phyloP scores from a whole-genome alignment of 768 basidiomycete genomes.

The Lactarius hengduanensis region DNA sequence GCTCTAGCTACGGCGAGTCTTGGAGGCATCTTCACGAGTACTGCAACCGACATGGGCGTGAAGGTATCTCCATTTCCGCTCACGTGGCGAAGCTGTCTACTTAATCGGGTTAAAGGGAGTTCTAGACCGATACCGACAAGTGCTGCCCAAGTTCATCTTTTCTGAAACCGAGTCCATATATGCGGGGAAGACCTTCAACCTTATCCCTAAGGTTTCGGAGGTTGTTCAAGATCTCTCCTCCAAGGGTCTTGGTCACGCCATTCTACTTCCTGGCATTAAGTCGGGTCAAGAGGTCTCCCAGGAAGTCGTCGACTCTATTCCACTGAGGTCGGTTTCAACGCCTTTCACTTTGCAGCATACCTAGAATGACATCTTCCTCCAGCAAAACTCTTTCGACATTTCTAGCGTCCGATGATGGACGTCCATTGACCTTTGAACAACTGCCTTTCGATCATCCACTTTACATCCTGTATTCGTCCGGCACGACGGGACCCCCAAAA shows the following conservation, averaged over 20 bases:
- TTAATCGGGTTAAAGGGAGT: constrained; percentile 41
- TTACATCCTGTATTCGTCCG: constrained; percentile 83
- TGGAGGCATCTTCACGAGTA: constrained; percentile 68
- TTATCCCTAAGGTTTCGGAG: constrained; percentile 52
- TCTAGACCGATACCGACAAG: constrained; percentile 65
- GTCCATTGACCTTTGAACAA: constrained; percentile 62
- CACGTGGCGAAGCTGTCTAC: neutral
- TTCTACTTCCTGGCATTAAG: constrained; percentile 59
- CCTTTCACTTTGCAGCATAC: neutral
- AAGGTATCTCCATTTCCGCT: constrained; percentile 38
- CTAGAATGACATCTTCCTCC: neutral
- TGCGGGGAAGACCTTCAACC: constrained; percentile 55
- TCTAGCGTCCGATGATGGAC: constrained; percentile 47
- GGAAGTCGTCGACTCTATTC: constrained; percentile 23
- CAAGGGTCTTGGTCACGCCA: constrained; percentile 49
- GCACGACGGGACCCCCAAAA: constrained; percentile 84
- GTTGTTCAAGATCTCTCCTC: constrained; percentile 50
- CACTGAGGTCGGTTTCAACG: constrained; percentile 32
- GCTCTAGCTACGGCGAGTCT: constrained; percentile 64
- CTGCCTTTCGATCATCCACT: constrained; percentile 76
- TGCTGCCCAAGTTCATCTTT: constrained; percentile 69
- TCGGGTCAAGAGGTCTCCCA: constrained; percentile 42
- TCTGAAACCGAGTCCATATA: constrained; percentile 66
- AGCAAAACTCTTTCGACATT: constrained; percentile 54
- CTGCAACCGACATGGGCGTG: constrained; percentile 72